These are phyloP conservation scores for Dothideomycetidae sp. DNA, from an alignment of 2,329 filamentous ascomycete species.

Conservation along the genomic window DNA sequence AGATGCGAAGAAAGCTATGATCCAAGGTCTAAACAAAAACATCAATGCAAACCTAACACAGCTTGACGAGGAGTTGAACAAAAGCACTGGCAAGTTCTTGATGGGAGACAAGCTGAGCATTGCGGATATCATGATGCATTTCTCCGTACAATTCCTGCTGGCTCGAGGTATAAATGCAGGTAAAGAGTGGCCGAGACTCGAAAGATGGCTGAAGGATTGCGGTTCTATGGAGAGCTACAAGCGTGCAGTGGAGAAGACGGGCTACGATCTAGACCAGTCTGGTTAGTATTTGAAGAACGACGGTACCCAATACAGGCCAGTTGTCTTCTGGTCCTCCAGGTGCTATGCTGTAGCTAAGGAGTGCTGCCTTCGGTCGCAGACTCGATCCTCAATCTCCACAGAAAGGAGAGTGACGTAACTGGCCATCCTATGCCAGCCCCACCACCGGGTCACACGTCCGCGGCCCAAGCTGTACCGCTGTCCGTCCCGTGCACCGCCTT, in stretches of 20 bases:
- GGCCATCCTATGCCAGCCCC: too few relatives aligned
- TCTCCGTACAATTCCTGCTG: slow-evolving; percentile 29
- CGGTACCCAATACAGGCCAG: too few relatives aligned
- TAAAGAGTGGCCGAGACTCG: slow-evolving; percentile 21
- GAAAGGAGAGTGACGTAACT: background rate
- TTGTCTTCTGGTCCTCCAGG: too few relatives aligned
- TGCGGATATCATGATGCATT: slow-evolving; percentile 35
- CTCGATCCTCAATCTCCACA: too few relatives aligned
- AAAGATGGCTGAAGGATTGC: slow-evolving; percentile 26
- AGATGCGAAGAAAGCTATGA: slow-evolving; percentile 23
- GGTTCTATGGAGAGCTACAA: slow-evolving; percentile 24
- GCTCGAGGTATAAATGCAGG: slow-evolving; percentile 24
- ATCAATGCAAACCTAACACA: slow-evolving; percentile 33
- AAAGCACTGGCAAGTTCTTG: slow-evolving; percentile 27
- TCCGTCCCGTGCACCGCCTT: too few relatives aligned
- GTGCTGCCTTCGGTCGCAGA: too few relatives aligned
- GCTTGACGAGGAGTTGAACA: slow-evolving; percentile 29
- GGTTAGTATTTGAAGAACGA: slow-evolving; percentile 1
- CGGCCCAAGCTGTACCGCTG: too few relatives aligned
- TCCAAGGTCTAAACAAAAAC: slow-evolving; percentile 28
- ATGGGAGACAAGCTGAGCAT: slow-evolving; percentile 29
- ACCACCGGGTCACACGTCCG: too few relatives aligned
- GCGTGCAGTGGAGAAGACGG: slow-evolving; percentile 29
- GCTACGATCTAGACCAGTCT: slow-evolving; percentile 17
- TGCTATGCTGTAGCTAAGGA: too few relatives aligned